phyloP scores from a whole-genome alignment of 495 filamentous ascomycete species.

The Lineolata rhizophorae region DNA sequence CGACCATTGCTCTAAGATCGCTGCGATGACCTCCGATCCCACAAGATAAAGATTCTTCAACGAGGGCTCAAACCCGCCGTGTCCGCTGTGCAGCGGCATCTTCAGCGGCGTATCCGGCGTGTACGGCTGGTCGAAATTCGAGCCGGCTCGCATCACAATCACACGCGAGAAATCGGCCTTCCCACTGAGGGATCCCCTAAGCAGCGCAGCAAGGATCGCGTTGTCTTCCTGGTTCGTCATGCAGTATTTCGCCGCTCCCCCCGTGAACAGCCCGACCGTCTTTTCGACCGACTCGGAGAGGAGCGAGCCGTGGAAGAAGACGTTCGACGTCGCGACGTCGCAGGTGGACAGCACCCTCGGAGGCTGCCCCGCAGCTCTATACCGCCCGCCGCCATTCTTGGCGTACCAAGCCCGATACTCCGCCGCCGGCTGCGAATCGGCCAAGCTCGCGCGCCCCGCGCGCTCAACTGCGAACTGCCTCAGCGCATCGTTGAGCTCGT shows the following conservation, averaged over 20 bases:
- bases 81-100: constrained; percentile 11
- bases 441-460: constrained; percentile 31
- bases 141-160: constrained; percentile 52
- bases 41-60: constrained; percentile 45
- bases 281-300: constrained; percentile 43
- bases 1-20: constrained; percentile 40
- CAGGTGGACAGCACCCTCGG: too few species aligned
- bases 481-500: constrained; percentile 44
- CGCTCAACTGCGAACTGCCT: constrained; percentile 32
- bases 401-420: constrained; percentile 43
- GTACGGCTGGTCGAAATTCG: constrained; percentile 50
- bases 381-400: too few species aligned
- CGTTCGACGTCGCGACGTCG: constrained; percentile 47
- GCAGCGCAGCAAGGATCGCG: constrained; percentile 41
- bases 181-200: constrained; percentile 31
- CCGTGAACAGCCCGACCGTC: constrained; percentile 39
- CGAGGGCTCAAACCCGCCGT: constrained; percentile 33
- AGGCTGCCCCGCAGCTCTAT: too few species aligned
- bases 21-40: constrained; percentile 42
- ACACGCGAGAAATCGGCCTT: constrained; percentile 44
- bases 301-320: constrained; percentile 43
- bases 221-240: constrained; percentile 57
- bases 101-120: constrained; percentile 16
- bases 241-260: constrained; percentile 47
- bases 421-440: constrained; percentile 27